Base-by-base conservation (phyloP, 78 protist species). In the Emiliania huxleyi region DNA sequence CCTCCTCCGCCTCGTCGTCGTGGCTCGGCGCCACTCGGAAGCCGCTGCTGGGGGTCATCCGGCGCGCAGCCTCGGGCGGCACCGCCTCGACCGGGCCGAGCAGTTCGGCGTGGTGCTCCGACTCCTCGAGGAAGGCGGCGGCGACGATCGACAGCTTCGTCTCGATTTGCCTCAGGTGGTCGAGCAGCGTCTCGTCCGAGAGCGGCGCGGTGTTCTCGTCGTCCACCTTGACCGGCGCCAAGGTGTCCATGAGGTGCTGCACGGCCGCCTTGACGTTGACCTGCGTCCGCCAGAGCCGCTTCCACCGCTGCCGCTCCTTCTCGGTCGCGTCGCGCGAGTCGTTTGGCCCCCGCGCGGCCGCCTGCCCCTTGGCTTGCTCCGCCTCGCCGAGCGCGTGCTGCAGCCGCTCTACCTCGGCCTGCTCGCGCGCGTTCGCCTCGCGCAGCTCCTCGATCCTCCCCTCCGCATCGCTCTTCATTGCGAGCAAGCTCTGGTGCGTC, bases 401-500 rank as follows among this genome's bases (percentile, higher is more conserved):
- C 73, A 90, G 71, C 52, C 75, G 94, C 37, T 95, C 92, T 12
- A 92, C 8, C 71, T 71, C 55, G 22, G 62, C 35, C 71, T 49
- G 22, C 55, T 73, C 26, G 40, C 5, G 18, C 43, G 49, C 33
- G 33, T 3, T 69, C 33, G 6, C 93, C 26, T 45, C 62, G n/a
- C 23, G 33, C 12, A 95, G 90, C 56, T 1, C 29, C 38, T 89
- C 95, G n/a, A 95, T 49, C 42, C 19, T 18, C 5, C 0, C 23
- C 38, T 93, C 73, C 40, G 93, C 15, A 52, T 87, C 91, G 49
- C 40, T 23, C 55, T 55, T 85, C 87, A 91, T 42, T 46, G 25
- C 29, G 29, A 21, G 33, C 19, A 95, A 81, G 46, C 33, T 23
- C 40, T 38, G 15, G 69, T 93, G 93, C 40, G 96, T 93, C n/a